These are phyloP conservation scores for Solanum pinnatisectum DNA, from an alignment of 257 asterid genomes.

Conservation along the genomic window DNA sequence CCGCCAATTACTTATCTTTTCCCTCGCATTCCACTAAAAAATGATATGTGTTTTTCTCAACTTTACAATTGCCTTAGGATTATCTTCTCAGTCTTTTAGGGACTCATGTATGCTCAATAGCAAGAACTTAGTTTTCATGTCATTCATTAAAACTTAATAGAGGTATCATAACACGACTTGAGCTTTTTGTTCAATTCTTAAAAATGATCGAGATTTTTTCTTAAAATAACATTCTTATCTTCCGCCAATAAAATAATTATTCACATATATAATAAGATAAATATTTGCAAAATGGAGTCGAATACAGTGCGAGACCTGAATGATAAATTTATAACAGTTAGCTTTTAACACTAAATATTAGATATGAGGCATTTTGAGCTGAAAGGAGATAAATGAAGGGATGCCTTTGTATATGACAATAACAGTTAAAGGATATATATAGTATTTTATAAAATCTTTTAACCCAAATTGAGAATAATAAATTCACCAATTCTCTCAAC, in stretches of 20 bases:
- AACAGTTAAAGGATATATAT: not conserved
- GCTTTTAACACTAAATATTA: too few species aligned
- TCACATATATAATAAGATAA: not conserved
- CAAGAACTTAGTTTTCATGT: not conserved
- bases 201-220: not conserved
- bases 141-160: not conserved
- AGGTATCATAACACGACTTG: not conserved
- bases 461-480: not conserved
- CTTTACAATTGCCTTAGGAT: not conserved
- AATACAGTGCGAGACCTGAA: accelerated
- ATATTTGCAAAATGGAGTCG: too few species aligned
- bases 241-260: not conserved
- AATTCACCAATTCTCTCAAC: not conserved
- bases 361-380: not conserved
- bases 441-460: not conserved
- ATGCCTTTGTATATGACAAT: not conserved
- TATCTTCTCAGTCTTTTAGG: not conserved
- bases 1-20: not conserved
- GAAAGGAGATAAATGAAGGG: not conserved
- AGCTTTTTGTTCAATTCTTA: not conserved
- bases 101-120: not conserved
- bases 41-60: not conserved
- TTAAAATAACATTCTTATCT: not conserved
- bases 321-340: accelerated
- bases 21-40: not conserved